Evolutionary conservation across 2,329 filamentous ascomycete genomes (phyloP), one percentile per base, ranked within the genome.

Genomic region (Chaetomium sp.): DNA sequence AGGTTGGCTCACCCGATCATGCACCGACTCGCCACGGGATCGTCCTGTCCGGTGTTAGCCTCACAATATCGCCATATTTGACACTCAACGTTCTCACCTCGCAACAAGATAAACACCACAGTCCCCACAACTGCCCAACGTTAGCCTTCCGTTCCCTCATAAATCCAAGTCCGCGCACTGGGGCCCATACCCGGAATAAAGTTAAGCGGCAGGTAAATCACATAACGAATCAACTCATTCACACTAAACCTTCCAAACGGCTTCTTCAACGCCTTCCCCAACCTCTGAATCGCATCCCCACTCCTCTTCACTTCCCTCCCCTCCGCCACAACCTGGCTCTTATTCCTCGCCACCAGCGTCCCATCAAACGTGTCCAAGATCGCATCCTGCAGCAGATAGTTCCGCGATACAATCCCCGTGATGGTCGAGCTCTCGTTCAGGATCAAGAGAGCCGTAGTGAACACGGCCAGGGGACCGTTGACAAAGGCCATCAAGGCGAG

Each of bases 281-380:
- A 69, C 65, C 79, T 75, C 49, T 72, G 69, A 62, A 85, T 80
- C 1, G 81, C 77, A 61, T 85, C 79, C 34, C 68, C 71, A n/a
- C 79, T 79, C 0, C 78, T 70, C 50, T 86, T 87, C 60, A 96
- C 69, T 67, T 92, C 81, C 50, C 91, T 80, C 12, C 91, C 89
- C 58, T 86, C 81, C 9, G 82, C 78, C 6, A 97, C 87, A 3
- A 96, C 77, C 1, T 73, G 75, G 0, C 74, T 74, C 35, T 76
- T 72, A 60, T 79, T 75, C 49, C 70, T 74, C 1, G 80, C 66
- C 6, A 85, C 67, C 32, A 86, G 71, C 0, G 81, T 84, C 36
- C 87, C 90, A 67, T 96, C 92, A 68, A 96, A 96, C 0, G 89
- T 92, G 69, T 96, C 91, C 33, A 94, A 77, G 37, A 96, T 76